phyloP scores from a whole-genome alignment of 1,284 basidiomycete species.

The Apiotrichum porosum region DNA sequence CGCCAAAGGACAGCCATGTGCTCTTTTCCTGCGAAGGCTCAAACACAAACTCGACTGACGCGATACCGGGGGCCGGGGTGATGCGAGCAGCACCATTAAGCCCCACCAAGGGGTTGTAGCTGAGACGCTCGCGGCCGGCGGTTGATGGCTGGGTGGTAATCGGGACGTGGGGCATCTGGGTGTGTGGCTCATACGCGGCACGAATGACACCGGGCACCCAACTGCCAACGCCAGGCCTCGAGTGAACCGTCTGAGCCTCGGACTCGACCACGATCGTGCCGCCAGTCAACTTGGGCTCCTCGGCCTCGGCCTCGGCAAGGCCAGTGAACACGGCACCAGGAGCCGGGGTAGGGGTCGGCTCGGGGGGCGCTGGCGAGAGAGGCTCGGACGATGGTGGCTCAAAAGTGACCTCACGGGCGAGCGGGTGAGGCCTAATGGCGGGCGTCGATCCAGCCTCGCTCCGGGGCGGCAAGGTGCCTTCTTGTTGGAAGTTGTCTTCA shows the following conservation, averaged over 20 bases:
- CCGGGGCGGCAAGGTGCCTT: neutral
- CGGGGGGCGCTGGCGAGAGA: slow-evolving; percentile 12
- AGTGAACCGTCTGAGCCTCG: slow-evolving; percentile 13
- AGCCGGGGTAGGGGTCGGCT: neutral
- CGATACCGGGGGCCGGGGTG: slow-evolving; percentile 22
- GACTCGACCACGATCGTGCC: slow-evolving; percentile 29
- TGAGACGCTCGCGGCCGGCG: slow-evolving; percentile 22
- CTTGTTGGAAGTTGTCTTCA: neutral
- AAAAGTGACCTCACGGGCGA: slow-evolving; percentile 16
- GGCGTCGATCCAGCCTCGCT: neutral
- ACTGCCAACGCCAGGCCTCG: slow-evolving; percentile 12
- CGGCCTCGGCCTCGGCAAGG: slow-evolving; percentile 1
- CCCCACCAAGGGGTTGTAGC: slow-evolving; percentile 29
- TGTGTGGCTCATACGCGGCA: slow-evolving; percentile 46
- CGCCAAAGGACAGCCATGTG: slow-evolving; percentile 13
- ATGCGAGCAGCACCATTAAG: slow-evolving; percentile 7
- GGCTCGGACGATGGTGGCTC: slow-evolving; percentile 13
- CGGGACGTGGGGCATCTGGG: slow-evolving; percentile 45
- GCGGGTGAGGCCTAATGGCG: slow-evolving; percentile 7
- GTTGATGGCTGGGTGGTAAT: slow-evolving; percentile 37
- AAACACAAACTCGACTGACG: slow-evolving; percentile 43
- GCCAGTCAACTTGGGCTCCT: slow-evolving; percentile 6
- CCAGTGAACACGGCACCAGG: neutral
- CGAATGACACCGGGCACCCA: slow-evolving; percentile 31
- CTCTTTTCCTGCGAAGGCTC: slow-evolving; percentile 10